Evolutionary conservation across 495 filamentous ascomycete species (phyloP), one percentile per base, ranked within the genome.

Genomic region (Talaromyces thailandensis): DNA sequence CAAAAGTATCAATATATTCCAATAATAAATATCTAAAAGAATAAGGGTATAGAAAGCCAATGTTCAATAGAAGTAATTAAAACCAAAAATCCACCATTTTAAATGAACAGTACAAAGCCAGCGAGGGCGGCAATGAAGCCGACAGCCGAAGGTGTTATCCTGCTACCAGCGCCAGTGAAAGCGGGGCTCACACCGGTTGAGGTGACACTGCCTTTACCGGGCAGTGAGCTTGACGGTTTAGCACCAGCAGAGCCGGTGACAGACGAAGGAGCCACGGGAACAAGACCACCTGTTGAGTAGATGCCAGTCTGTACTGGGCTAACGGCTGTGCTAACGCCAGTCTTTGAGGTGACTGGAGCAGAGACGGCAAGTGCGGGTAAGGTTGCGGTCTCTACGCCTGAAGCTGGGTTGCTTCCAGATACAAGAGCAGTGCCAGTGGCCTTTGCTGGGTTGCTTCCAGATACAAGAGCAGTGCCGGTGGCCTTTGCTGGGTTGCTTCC

Each of bases 131-230:
- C 55, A 35, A 57, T 11, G 29, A 57, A 35, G 26, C 55, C 29
- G 0, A 57, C 16, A 11, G 29, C 55, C 28, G 55, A 57, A 12
- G 55, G 29, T 29, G 26, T 35, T 35, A 35, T 35, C 24, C 55
- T 57, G 55, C 26, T 57, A 14, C 26, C 55, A 35, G 55, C 55
- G 55, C 55, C 55, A 18, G 55, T 57, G 29, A 57, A 57, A 31
- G 55, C 55, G 29, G 55, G 55, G 26, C 28, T 57, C 26, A 57
- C 55, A 24, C 26, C 28, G 18, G 55, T 35, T 9, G 55, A 18
- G 9, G 55, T 57, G 12, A 35, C 26, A 25, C 55, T 57, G 7
- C 55, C 55, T n/a, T 25, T 23, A 35, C 55, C 55, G 6, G 55
- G 14, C 5, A 25, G 5, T 31, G 55, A 31, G 26, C 28, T 25